Base-by-base conservation (phyloP, 306 rosid species). In the Ammopiptanthus mongolicus region DNA sequence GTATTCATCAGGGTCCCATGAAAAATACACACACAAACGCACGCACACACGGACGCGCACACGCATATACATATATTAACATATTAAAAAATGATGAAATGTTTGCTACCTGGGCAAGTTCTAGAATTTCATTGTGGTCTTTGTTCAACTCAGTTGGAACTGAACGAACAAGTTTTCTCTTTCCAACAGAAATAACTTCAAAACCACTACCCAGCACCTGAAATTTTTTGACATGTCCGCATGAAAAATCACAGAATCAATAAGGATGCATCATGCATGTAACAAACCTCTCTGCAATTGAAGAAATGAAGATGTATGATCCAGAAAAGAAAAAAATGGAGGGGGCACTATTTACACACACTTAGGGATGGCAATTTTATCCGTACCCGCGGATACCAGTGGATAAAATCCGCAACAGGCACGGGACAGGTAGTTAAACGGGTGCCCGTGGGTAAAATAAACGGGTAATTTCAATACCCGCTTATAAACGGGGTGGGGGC, bases 121-220 rank as follows among this genome's bases (percentile, higher is more conserved):
- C 97, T 61, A 95, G 84, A 83, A 95, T 90, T 85, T 88, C 99
- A 42, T 92, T 95, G 81, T 92, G 99, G 80, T 95, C 99, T 82
- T 90, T 95, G 87, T 95, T 95, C 88, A 95, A 84, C 76, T 95
- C 99, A 14, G 97, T 95, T 62, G 99, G 99, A 84, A 95, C 99
- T 7, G 99, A 95, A 58, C 97, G 99, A 29, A 95, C 91, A 79
- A 95, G 97, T 86, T 95, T 92, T 82, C 39, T 90, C 88, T 87
- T 95, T 72, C 97, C 99, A 73, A 95, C 96, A 55, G 97, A 83
- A 82, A 95, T 90, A 28, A 95, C 97, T 84, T 95, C 99, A 80
- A 87, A 95, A 79, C 99, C 97, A 59, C 90, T 92, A 37, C 99
- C 99, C 58, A 95, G 48, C 73, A 86, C 88, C 99, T 95, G 93